Evolutionary conservation across 768 basidiomycete species (phyloP).

Genomic region (Lactifluus rugatus): DNA sequence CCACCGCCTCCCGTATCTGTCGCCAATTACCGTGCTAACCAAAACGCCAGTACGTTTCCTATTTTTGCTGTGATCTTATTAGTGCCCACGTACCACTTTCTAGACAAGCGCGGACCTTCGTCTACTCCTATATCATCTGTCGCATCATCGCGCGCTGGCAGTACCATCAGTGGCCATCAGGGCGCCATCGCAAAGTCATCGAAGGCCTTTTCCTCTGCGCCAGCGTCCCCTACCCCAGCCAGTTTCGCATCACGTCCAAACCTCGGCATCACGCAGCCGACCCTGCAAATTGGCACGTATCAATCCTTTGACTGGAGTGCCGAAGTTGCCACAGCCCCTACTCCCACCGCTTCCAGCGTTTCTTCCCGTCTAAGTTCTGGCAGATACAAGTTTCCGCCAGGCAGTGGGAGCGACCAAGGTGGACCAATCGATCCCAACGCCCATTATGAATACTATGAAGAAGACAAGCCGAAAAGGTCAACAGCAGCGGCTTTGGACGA

Average conservation of each 20-base stretch:
- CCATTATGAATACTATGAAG: not conserved
- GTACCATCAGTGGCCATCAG: too few species aligned
- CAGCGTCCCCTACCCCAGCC: not conserved
- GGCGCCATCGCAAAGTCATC: not conserved
- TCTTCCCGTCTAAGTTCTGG: not conserved
- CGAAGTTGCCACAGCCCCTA: not conserved
- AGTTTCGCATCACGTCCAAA: not conserved
- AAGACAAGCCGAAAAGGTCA: not conserved
- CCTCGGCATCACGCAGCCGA: not conserved
- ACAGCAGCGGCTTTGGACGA: not conserved
- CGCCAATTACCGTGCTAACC: not conserved
- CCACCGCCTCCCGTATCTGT: not conserved
- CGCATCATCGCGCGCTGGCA: too few species aligned
- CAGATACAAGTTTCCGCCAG: not conserved
- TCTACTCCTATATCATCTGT: too few species aligned
- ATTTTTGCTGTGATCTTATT: not conserved
- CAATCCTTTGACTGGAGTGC: slow-evolving; percentile 9
- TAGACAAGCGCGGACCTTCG: not conserved
- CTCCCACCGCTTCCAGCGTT: not conserved
- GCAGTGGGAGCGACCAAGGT: not conserved
- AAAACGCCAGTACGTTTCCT: not conserved
- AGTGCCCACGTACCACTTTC: too few species aligned
- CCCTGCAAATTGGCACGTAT: not conserved
- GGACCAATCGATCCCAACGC: not conserved
- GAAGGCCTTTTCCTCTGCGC: too few species aligned